A percentile compares a stretch with the other conserved stretches of the same genome.
phyloP scores from a whole-genome alignment of 352 stramenopile species.

The Elongisporangium undulatum region DNA sequence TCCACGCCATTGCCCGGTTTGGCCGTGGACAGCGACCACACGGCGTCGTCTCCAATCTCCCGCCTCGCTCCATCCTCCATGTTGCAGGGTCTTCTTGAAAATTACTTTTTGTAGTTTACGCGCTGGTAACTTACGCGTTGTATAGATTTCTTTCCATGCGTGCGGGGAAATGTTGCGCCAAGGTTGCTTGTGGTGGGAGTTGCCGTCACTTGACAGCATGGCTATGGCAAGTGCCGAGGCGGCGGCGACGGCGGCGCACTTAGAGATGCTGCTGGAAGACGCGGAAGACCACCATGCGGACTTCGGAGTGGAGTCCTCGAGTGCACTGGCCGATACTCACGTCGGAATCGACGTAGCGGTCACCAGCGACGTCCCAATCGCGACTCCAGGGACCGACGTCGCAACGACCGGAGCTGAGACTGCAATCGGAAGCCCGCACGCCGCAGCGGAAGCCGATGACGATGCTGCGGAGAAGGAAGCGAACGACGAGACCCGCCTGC shows the following conservation, averaged over 20 bases:
- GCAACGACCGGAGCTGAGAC: background rate
- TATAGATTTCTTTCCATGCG: background rate
- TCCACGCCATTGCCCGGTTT: slow-evolving; percentile 98
- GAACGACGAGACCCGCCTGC: background rate
- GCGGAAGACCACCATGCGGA: background rate
- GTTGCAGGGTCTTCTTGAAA: no score
- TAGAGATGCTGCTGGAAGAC: background rate
- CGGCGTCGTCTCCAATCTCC: slow-evolving; percentile 84
- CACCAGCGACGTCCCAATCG: background rate
- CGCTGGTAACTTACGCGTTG: no score
- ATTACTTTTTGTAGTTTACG: background rate
- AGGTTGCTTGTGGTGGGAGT: background rate
- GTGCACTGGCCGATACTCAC: background rate
- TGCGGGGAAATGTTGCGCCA: background rate
- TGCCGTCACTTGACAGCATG: background rate
- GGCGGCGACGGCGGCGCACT: background rate
- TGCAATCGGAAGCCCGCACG: background rate
- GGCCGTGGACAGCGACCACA: slow-evolving; percentile 95
- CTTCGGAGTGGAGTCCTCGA: background rate
- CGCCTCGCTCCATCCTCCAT: slow-evolving; percentile 21
- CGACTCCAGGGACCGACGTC: background rate
- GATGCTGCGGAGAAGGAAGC: background rate
- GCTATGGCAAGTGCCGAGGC: background rate
- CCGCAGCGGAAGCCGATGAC: background rate
- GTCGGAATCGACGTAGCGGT: background rate